Percentiles rank a stretch among this genome's conserved stretches.
These are phyloP conservation scores for Corynespora cassiicola DNA, from an alignment of 2,329 filamentous ascomycete species.

Conservation along the genomic window DNA sequence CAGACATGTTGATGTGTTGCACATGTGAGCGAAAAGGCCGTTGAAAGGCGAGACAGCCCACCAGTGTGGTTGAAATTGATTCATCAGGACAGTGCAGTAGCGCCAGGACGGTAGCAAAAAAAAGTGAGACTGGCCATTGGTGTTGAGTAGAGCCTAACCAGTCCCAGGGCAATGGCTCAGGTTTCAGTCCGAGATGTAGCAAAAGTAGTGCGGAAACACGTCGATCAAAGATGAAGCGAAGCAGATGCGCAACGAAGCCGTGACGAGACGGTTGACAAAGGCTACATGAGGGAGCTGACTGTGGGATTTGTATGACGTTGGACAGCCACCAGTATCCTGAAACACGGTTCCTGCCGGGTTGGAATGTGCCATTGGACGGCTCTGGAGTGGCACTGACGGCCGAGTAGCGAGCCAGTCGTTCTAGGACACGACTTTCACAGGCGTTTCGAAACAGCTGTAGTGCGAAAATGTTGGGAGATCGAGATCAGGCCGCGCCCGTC, in stretches of 20 bases:
- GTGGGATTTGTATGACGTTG: constrained; percentile 19
- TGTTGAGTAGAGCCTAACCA: too few species aligned
- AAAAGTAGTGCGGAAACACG: not conserved
- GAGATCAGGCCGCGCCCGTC: constrained; percentile 1
- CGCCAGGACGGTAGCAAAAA: too few species aligned
- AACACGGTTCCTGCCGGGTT: constrained; percentile 9
- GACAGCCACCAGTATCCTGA: constrained; percentile 10
- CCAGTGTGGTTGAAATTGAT: too few species aligned
- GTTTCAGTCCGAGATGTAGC: constrained; percentile 7
- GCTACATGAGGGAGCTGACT: not conserved
- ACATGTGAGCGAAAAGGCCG: too few species aligned
- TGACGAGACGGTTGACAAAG: not conserved
- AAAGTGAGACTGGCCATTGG: too few species aligned
- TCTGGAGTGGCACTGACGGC: not conserved
- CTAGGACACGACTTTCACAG: constrained; percentile 12
- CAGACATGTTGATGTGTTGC: too few species aligned
- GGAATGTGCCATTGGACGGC: constrained; percentile 6
- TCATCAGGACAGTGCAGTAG: too few species aligned
- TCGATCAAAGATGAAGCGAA: too few species aligned
- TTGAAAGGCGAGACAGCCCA: too few species aligned
- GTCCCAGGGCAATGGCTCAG: constrained; percentile 7
- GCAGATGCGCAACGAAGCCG: not conserved
- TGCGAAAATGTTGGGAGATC: constrained; percentile 10
- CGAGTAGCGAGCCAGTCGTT: constrained; percentile 11
- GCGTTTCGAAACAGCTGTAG: constrained; percentile 3